These are phyloP conservation scores for Aspergillus neoniger DNA, from an alignment of 2,329 filamentous ascomycete species.

Conservation along the genomic window DNA sequence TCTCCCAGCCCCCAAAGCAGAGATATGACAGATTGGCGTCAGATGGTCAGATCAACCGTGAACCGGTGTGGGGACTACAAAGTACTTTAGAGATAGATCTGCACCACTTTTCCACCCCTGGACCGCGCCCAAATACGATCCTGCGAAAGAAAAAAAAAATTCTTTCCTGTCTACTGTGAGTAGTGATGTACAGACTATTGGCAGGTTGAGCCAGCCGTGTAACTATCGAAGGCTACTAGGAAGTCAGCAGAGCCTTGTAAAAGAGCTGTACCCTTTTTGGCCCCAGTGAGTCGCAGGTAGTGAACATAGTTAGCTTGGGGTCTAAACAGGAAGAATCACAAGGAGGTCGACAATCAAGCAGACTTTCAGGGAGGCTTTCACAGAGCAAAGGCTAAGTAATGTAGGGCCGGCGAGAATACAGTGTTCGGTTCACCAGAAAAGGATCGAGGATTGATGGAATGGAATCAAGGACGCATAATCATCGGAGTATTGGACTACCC, in stretches of 20 bases:
- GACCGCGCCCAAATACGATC: conserved; percentile 3
- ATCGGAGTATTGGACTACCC: conserved; percentile 8
- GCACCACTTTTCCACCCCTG: conserved; percentile 13
- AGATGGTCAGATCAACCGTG: conserved; percentile 19
- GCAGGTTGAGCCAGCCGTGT: background rate
- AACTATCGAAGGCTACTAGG: background rate
- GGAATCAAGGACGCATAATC: background rate
- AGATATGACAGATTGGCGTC: conserved; percentile 15
- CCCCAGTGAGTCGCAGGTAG: background rate
- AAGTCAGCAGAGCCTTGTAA: background rate
- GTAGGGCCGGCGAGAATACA: background rate
- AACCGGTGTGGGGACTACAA: conserved; percentile 21
- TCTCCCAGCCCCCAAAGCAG: background rate
- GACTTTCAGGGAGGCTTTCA: background rate
- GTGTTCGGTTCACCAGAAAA: background rate
- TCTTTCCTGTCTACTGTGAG: background rate
- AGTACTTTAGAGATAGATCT: conserved; percentile 18
- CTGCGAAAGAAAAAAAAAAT: conserved; percentile 8
- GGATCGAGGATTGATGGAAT: background rate
- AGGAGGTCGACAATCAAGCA: background rate
- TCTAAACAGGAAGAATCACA: background rate
- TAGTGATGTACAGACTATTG: background rate
- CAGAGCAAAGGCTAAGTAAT: background rate
- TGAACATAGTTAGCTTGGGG: conserved; percentile 1
- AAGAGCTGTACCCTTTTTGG: background rate